Percentiles rank a stretch among this genome's conserved stretches.
Conservation (phyloP, 2,329 filamentous ascomycete species). For the Clarireedia homoeocarpa region DNA sequence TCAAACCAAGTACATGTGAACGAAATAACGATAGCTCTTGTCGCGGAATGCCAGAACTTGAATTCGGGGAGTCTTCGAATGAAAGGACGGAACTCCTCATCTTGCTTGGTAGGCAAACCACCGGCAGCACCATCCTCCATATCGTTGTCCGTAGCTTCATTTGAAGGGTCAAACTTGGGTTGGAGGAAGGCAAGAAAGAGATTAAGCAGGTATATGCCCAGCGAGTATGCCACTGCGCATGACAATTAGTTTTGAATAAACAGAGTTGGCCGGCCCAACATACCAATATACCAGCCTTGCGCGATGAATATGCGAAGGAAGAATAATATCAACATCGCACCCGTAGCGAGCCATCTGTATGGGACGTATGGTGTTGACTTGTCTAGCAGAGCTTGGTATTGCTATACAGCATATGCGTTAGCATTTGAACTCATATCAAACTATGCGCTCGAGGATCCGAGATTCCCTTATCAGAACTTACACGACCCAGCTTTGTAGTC, state of each 20-base stretch:
- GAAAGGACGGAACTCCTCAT: conserved; percentile 97
- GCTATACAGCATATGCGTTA: conserved; percentile 40
- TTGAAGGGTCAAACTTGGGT: conserved; percentile 97
- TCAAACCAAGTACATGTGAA: conserved; percentile 90
- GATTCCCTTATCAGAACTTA: conserved; percentile 36
- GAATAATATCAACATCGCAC: conserved; percentile 66
- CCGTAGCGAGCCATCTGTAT: conserved; percentile 90
- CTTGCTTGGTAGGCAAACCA: conserved; percentile 83
- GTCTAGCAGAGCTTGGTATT: conserved; percentile 92
- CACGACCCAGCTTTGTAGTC: conserved; percentile 66
- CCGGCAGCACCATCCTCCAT: conserved; percentile 87
- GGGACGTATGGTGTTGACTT: conserved; percentile 82
- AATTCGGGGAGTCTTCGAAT: conserved; percentile 95
- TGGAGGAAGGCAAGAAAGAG: conserved; percentile 97
- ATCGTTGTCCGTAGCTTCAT: conserved; percentile 82
- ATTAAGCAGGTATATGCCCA: conserved; percentile 98
- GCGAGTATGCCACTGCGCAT: conserved; percentile 77
- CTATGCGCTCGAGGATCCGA: background rate
- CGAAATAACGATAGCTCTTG: conserved; percentile 72
- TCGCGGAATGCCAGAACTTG: conserved; percentile 99
- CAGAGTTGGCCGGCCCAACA: background rate
- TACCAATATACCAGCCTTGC: conserved; percentile 99
- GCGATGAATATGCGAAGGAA: conserved; percentile 83
- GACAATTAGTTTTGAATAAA: background rate
- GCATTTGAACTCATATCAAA: background rate